Evolutionary conservation across 306 rosid species (phyloP), one percentile per base, ranked within the genome.

Genomic region (Begonia masoniana): DNA sequence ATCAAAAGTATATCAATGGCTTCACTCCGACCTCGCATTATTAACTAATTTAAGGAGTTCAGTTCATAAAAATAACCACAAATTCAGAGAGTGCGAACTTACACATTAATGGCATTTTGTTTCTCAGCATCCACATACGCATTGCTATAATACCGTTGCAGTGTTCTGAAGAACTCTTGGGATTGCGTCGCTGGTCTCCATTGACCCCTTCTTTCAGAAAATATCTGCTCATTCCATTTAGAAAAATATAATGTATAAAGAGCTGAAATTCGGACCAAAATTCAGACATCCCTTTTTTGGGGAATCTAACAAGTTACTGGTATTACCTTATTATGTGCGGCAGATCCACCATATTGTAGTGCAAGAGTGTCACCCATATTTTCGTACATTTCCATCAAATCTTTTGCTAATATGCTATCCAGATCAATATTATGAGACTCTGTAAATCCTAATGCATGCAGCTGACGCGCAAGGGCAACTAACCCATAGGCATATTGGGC

Each of bases 151-250:
- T 73, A 92, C 35, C 99, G 94, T 66, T 86, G 99, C 19, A 92
- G 56, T 41, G 93, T 81, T 70, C 99, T 78, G 55, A 92, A 50
- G 56, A 86, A 66, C 56, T 92, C 99, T 67, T 83, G 99, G 21
- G 99, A 86, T 50, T 92, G 99, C 3, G 95, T 70, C 54, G 99
- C 95, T 45, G 99, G 88, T 65, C 74, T 87, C 96, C 99, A 92
- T 61, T 92, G 95, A 51, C 96, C 99, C 83, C 95, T 82, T 61
- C 66, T 86, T 72, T 81, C 87, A 9, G 93, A 92, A 68, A 92
- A 92, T 81, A 92, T 83, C 96, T 92, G 71, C 65, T 64, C 26
- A 59, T 62, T 52, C 14, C 64, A 39, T 60, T 63, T 52, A 23
- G 36, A 36, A 36, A 68, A 56, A 31, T 31, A 6, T 31, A 31